Conservation (phyloP, 2,329 filamentous ascomycete species). For the Ascochyta fabae region DNA sequence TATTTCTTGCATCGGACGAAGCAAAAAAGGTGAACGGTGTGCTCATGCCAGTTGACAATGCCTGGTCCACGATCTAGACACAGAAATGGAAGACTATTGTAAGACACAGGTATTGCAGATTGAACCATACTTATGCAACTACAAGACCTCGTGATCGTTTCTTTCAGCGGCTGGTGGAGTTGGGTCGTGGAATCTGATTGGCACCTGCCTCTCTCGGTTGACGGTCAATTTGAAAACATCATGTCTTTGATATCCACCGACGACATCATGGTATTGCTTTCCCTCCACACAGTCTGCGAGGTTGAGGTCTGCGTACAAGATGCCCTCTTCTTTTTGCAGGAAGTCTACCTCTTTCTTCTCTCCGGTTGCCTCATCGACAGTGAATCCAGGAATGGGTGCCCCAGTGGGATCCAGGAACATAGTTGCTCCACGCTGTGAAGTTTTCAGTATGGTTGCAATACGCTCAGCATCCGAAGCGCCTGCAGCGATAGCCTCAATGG, state of each 20-base stretch:
- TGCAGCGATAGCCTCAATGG: conserved; percentile 45
- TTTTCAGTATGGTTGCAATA: conserved; percentile 44
- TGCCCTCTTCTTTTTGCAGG: conserved; percentile 56
- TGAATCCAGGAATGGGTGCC: conserved; percentile 49
- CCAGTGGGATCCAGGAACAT: conserved; percentile 62
- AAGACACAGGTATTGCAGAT: not conserved
- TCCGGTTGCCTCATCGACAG: conserved; percentile 28
- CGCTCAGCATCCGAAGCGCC: conserved; percentile 38
- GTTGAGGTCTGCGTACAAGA: conserved; percentile 61
- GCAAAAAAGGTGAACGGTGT: conserved; percentile 36
- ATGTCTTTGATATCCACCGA: conserved; percentile 62
- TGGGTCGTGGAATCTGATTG: conserved; percentile 23
- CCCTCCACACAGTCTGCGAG: conserved; percentile 59
- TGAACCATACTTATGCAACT: not conserved
- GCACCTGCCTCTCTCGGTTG: conserved; percentile 50
- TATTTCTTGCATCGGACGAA: conserved; percentile 35
- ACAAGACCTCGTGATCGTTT: not conserved
- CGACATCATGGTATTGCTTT: conserved; percentile 65
- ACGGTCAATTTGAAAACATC: conserved; percentile 62
- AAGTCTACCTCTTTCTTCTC: conserved; percentile 40
- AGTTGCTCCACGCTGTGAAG: conserved; percentile 54
- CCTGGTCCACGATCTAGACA: conserved; percentile 36
- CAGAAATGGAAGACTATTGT: not conserved
- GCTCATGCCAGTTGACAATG: conserved; percentile 36
- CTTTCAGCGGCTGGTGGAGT: not conserved